Evolutionary conservation across 2,329 filamentous ascomycete genomes (phyloP).

Genomic region (Verticillium nubilum): DNA sequence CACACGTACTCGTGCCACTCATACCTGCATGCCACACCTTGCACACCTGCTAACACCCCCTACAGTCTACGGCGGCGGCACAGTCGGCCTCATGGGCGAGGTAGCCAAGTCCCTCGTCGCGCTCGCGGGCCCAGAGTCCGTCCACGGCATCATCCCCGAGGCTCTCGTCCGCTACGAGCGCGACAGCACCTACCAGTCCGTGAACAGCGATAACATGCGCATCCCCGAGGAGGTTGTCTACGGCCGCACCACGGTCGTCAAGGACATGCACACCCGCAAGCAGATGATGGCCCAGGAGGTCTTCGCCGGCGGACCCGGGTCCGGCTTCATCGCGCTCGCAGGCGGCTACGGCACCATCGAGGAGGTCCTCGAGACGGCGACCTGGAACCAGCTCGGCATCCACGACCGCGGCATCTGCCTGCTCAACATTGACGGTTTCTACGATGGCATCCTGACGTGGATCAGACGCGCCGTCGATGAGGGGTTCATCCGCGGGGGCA

Average conservation of each 20-base stretch:
- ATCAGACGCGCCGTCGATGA: constrained; percentile 67
- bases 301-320: constrained; percentile 71
- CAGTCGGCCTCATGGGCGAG: constrained; percentile 92
- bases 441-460: constrained; percentile 82
- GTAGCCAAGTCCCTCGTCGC: constrained; percentile 80
- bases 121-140: constrained; percentile 71
- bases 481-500: constrained; percentile 69
- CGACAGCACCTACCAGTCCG: constrained; percentile 47
- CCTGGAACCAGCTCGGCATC: constrained; percentile 96
- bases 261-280: constrained; percentile 96
- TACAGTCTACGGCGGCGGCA: constrained; percentile 88
- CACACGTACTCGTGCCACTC: neutral
- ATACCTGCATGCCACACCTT: neutral
- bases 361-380: constrained; percentile 86
- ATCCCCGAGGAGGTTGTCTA: constrained; percentile 63
- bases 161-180: constrained; percentile 78
- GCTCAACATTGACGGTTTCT: constrained; percentile 86
- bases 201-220: constrained; percentile 42
- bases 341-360: constrained; percentile 95
- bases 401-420: constrained; percentile 75
- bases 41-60: constrained; percentile 2
- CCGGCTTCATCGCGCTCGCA: constrained; percentile 81
- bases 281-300: constrained; percentile 89
- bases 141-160: constrained; percentile 91
- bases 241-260: constrained; percentile 80